phyloP scores from a whole-genome alignment of 129 eudicot genomes.

The Oenanthe sinensis region DNA sequence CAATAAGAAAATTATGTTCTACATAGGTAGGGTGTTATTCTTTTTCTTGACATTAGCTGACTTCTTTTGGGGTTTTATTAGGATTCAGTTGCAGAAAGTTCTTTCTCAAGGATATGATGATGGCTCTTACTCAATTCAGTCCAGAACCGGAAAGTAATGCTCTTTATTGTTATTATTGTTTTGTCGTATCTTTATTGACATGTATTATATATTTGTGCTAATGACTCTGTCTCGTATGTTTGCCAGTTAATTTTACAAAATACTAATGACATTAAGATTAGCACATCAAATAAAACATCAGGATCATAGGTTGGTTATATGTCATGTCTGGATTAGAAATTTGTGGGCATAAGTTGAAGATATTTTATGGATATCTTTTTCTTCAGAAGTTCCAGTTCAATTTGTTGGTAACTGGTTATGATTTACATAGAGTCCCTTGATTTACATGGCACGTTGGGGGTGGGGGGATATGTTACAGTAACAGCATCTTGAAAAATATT shows the following conservation, averaged over 20 bases:
- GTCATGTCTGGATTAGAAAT: neutral
- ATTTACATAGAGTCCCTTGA: neutral
- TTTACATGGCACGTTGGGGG: too few relatives aligned
- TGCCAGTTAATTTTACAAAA: neutral
- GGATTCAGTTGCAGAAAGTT: conserved; percentile 72
- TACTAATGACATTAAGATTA: neutral
- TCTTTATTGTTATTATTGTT: neutral
- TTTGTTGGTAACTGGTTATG: too few relatives aligned
- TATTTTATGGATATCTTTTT: too few relatives aligned
- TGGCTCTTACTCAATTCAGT: conserved; percentile 74
- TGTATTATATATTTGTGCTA: neutral
- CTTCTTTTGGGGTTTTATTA: conserved; percentile 20
- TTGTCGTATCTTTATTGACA: neutral
- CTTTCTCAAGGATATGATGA: conserved; percentile 74
- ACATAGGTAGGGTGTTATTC: neutral
- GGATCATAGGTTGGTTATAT: neutral
- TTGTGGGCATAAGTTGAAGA: neutral
- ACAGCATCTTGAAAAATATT: neutral
- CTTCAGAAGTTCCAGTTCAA: too few relatives aligned
- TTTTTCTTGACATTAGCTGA: neutral
- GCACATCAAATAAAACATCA: neutral
- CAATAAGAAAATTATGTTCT: neutral
- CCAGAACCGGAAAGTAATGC: conserved; percentile 63
- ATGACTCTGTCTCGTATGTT: neutral
- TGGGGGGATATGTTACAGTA: too few relatives aligned